Percentiles rank a stretch among this genome's conserved stretches.
Evolutionary conservation across 148 eudicot genomes (phyloP).

Genomic region (Rhododendron vialii): DNA sequence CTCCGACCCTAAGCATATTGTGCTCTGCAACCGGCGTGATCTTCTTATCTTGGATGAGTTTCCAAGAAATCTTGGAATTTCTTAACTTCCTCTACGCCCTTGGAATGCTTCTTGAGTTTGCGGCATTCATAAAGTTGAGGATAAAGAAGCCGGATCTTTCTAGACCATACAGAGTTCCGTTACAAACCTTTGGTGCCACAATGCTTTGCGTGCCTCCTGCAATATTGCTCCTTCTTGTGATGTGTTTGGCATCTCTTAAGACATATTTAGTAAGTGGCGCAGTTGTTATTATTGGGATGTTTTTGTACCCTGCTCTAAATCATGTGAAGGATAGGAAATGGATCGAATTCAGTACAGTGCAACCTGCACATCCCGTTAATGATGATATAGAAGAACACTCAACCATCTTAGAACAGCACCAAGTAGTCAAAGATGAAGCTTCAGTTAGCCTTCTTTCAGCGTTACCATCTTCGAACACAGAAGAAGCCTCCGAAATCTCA

Average conservation of each 20-base stretch:
- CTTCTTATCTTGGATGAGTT: constrained; percentile 78
- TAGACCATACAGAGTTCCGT: constrained; percentile 68
- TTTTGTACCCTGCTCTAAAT: constrained; percentile 36
- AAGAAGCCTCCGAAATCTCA: constrained; percentile 14
- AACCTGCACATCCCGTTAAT: constrained; percentile 14
- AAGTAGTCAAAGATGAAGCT: constrained; percentile 31
- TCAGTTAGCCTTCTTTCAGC: constrained; percentile 33
- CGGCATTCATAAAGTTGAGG: constrained; percentile 63
- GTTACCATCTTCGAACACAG: constrained; percentile 17
- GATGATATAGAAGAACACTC: constrained; percentile 28
- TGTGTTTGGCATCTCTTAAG: constrained; percentile 56
- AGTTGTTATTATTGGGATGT: constrained; percentile 46
- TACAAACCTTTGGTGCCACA: constrained; percentile 45
- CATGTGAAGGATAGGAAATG: constrained; percentile 30
- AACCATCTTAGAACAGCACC: constrained; percentile 13
- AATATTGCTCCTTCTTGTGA: constrained; percentile 57
- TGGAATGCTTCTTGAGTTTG: constrained; percentile 79
- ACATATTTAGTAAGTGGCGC: constrained; percentile 42
- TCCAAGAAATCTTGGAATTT: constrained; percentile 71
- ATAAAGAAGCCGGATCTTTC: constrained; percentile 55
- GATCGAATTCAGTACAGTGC: constrained; percentile 20
- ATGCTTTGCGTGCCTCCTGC: constrained; percentile 70
- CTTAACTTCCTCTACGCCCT: constrained; percentile 66
- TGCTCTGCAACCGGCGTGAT: constrained; percentile 75
- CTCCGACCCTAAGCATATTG: constrained; percentile 72